Evolutionary conservation across 139 green algal genomes (phyloP).

Genomic region (Chlorella vulgaris): DNA sequence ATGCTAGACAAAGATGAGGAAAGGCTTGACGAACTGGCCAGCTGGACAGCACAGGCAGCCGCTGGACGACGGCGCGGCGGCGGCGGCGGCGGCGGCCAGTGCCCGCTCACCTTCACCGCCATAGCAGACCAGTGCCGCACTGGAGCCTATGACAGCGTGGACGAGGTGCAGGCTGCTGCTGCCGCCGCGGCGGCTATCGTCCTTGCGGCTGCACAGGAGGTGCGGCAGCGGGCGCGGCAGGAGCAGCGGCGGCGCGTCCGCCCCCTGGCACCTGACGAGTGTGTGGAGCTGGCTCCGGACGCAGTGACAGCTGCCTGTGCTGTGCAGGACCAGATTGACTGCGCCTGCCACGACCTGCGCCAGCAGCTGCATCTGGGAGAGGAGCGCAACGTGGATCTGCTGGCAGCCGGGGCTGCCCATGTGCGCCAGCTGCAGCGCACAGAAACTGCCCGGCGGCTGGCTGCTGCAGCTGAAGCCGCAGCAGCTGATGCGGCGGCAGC

Average conservation of each 20-base stretch:
- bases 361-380: neutral
- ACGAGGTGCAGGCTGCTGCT: conserved; percentile 1
- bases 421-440: conserved; percentile 13
- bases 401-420: conserved; percentile 5
- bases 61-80: neutral
- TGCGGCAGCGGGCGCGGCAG: neutral
- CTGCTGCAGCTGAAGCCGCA: too few relatives aligned
- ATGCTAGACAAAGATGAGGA: neutral
- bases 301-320: conserved; percentile 4
- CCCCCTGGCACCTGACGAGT: neutral
- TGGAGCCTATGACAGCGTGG: neutral
- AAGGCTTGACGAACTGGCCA: neutral
- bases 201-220: neutral
- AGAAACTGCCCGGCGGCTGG: too few relatives aligned
- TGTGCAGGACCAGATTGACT: conserved; percentile 28
- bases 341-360: neutral
- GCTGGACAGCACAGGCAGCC: neutral
- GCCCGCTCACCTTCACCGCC: neutral
- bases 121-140: neutral
- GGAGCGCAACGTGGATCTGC: neutral
- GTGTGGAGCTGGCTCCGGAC: neutral
- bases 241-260: neutral
- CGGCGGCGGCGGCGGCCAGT: neutral
- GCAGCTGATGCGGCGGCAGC: neutral
- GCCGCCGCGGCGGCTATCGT: neutral